These are phyloP conservation scores for Suhomyces canberraensis DNA, from an alignment of 805 yeast species.

Conservation along the genomic window DNA sequence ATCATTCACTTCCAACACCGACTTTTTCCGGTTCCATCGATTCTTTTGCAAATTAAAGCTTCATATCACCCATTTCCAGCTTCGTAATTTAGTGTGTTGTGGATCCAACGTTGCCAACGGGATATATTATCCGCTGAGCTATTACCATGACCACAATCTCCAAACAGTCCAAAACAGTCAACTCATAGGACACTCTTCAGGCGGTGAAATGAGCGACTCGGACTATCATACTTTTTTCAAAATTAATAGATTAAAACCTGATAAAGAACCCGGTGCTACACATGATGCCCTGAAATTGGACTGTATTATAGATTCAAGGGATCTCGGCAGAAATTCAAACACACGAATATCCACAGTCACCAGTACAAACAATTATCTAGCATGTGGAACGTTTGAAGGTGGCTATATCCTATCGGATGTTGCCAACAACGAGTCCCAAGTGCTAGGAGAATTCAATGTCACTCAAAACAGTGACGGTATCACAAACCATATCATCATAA, in stretches of 20 bases:
- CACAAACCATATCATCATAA: slow-evolving; percentile 46
- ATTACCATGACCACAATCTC: slow-evolving; percentile 28
- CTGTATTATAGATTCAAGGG: slow-evolving; percentile 37
- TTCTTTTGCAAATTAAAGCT: slow-evolving; percentile 46
- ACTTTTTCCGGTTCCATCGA: slow-evolving; percentile 36
- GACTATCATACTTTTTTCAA: slow-evolving; percentile 33
- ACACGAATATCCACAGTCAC: slow-evolving; percentile 49
- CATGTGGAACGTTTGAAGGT: slow-evolving; percentile 56
- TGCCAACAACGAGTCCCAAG: slow-evolving; percentile 14
- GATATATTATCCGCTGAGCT: slow-evolving; percentile 39
- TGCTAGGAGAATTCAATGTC: slow-evolving; percentile 34
- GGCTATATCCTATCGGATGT: slow-evolving; percentile 41
- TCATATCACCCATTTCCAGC: slow-evolving; percentile 54
- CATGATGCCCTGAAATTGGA: slow-evolving; percentile 30
- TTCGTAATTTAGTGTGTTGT: slow-evolving; percentile 48
- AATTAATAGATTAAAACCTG: slow-evolving; percentile 33
- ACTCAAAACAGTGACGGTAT: slow-evolving; percentile 48
- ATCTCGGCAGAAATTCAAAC: slow-evolving; percentile 23
- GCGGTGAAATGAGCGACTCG: slow-evolving; percentile 11
- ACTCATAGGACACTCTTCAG: slow-evolving; percentile 1
- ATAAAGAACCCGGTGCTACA: slow-evolving; percentile 12
- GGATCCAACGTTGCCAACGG: slow-evolving; percentile 31
- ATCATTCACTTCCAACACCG: slow-evolving; percentile 19
- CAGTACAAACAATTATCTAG: slow-evolving; percentile 39
- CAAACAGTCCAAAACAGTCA: slow-evolving; percentile 22